Base-by-base conservation (phyloP, 1,139 yeast species). In the Pichia sp. region DNA sequence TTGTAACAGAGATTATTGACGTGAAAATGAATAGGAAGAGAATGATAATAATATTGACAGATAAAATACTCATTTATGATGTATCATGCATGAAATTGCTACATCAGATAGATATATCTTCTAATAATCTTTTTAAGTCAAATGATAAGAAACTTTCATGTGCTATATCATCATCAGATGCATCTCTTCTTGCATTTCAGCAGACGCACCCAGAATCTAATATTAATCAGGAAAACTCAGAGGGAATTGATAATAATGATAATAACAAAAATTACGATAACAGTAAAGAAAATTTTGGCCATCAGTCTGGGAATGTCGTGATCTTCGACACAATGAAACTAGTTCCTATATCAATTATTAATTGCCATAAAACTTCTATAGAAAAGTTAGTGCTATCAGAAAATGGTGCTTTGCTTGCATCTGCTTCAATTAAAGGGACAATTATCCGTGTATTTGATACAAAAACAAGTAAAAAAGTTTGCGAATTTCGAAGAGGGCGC, bases 31-130 rank as follows among this genome's bases (percentile, higher is more conserved):
- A 92, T 54, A 76, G 83, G 44, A 70, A 78, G 33, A 72, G 95
- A 41, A 70, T 92, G 54, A 74, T 87, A 23, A 95, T 90, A 11
- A 71, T 87, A 27, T 69, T 92, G 45, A 89, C 83, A 55, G 89
- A 84, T 51, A 96, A 90, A 61, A 82, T 92, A 8, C 89, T 86
- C 64, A 78, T 92, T 42, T 92, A 92, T 63, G 97, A 92, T 59
- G 83, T 92, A 37, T 73, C 82, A 39, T 85, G 83, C 55, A 89
- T 92, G 97, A 81, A 82, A 57, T 70, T 92, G 36, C 67, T 92
- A 41, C 96, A 89, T 62, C 87, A 95, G 0, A 82, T 92, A 43
- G 97, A 90, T 58, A 85, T 95, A 0, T 73, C 82, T 33, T 42
- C 25, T 20, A n/a, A 7, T 22, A 11, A 12, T 4, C 23, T 23